phyloP scores from a whole-genome alignment of 371 early-diverging fungal genomes.

The Mucor sp. region DNA sequence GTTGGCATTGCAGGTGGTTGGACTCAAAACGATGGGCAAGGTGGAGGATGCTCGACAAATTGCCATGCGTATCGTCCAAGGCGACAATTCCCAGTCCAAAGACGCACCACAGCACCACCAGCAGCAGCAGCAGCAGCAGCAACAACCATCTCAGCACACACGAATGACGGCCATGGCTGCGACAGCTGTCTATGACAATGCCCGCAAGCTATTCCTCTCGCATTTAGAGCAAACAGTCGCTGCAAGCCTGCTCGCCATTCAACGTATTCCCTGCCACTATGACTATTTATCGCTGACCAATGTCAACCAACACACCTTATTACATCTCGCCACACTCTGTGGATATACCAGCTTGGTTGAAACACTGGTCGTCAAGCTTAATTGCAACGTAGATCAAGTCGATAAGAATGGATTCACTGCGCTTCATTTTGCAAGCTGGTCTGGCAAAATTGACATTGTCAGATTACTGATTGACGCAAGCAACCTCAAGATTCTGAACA shows the following conservation, averaged over 20 bases:
- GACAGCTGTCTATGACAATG: slow-evolving; percentile 38
- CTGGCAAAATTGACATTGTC: slow-evolving; percentile 52
- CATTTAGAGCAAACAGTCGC: slow-evolving; percentile 39
- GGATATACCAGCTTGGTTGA: slow-evolving; percentile 39
- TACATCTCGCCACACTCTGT: slow-evolving; percentile 55
- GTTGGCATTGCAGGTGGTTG: slow-evolving; percentile 76
- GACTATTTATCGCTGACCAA: slow-evolving; percentile 41
- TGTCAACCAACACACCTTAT: slow-evolving; percentile 45
- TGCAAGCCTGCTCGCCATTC: slow-evolving; percentile 25
- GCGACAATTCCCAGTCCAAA: slow-evolving; percentile 34
- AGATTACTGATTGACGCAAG: slow-evolving; percentile 31
- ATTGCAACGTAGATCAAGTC: slow-evolving; percentile 39
- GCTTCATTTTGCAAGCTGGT: slow-evolving; percentile 63
- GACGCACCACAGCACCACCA: slow-evolving; percentile 20
- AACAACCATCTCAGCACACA: slow-evolving; percentile 17
- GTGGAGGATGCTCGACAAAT: slow-evolving; percentile 62
- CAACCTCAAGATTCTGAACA: slow-evolving; percentile 26
- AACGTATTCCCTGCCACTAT: slow-evolving; percentile 6
- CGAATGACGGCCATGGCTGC: slow-evolving; percentile 29
- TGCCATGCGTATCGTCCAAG: slow-evolving; percentile 69
- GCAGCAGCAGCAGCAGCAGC: slow-evolving; percentile 1
- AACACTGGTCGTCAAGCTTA: slow-evolving; percentile 38
- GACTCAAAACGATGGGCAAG: slow-evolving; percentile 67
- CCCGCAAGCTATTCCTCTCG: slow-evolving; percentile 29
- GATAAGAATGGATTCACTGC: slow-evolving; percentile 60